Base-by-base conservation (phyloP, 306 rosid genomes). In the Acmispon strigosus region DNA sequence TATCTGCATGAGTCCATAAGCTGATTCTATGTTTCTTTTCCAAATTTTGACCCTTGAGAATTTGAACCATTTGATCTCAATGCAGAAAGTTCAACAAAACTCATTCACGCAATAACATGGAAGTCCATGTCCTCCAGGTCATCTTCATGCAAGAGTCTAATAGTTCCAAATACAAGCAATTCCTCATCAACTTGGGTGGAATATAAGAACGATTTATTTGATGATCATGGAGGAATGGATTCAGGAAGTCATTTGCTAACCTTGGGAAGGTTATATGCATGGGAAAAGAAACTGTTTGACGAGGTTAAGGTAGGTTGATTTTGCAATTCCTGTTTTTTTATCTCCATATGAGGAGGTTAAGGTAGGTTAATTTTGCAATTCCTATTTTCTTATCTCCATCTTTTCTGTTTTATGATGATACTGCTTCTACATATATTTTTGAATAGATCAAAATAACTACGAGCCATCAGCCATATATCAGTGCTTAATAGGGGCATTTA, bases 221-320 rank as follows among this genome's bases (percentile, higher is more conserved):
- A 95, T 36, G 96, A 89, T 80, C 86, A 80, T 54, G 96, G 87
- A 49, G 91, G 96, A 78, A 94, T 95, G 99, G 85, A 74, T 58
- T 89, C 99, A 2, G 99, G 97, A 77, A 89, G 96, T 77, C 99
- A 95, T 81, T 87, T 92, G 9, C 86, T 86, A 17, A 95, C 99
- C 15, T 69, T 95, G 3, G 97, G 86, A 76, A 86, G 99, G 79
- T 62, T 94, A 39, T 91, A 87, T 76, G 97, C 96, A 55, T 94
- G 97, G 99, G 99, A 94, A 81, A 91, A 94, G 89, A 95, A 95
- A 72, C 86, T 95, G 55, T 94, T 86, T 42, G 96, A 95, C 74
- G 96, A 91, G 85, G 97, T 95, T 62, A 95, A 89, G 99, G 99
- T 91, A 74, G 65, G 74, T 34, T 11, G 37, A 14, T 48, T 14